Evolutionary conservation across 257 asterid species (phyloP).

Genomic region (Solanum gandarillasii): DNA sequence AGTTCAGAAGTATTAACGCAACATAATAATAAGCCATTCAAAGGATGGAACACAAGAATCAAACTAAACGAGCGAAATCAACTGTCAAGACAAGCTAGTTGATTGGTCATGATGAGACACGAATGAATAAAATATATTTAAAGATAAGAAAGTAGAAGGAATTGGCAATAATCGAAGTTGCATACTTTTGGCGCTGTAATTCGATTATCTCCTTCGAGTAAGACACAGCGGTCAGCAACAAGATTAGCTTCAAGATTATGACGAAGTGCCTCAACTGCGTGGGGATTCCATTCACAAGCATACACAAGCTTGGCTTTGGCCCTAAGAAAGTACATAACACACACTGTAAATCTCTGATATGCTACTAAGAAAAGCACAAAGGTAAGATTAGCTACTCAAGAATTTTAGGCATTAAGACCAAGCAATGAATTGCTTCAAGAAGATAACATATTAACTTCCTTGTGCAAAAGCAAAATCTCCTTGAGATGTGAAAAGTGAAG

Average conservation of each 20-base stretch:
- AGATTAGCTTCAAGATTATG: slow-evolving; percentile 58
- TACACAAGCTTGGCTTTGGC: slow-evolving; percentile 74
- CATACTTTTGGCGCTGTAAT: slow-evolving; percentile 78
- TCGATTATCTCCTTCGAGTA: slow-evolving; percentile 89
- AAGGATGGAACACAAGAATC: neutral
- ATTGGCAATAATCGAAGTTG: neutral
- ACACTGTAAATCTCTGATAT: neutral
- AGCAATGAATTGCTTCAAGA: neutral
- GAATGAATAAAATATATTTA: neutral
- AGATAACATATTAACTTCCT: neutral
- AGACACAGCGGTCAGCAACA: slow-evolving; percentile 73
- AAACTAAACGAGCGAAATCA: neutral
- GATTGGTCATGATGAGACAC: neutral
- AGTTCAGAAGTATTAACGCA: neutral
- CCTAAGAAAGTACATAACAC: slow-evolving; percentile 22
- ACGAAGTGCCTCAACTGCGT: slow-evolving; percentile 77
- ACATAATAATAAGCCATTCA: neutral
- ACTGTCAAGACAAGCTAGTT: neutral
- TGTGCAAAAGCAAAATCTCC: neutral
- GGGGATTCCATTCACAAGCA: slow-evolving; percentile 98
- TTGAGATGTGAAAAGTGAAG: neutral
- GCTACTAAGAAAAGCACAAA: neutral
- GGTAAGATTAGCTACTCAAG: neutral
- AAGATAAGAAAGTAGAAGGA: neutral
- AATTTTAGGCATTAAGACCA: neutral